Base-by-base conservation (phyloP, 345 rosid species). In the Citrus trifoliata region DNA sequence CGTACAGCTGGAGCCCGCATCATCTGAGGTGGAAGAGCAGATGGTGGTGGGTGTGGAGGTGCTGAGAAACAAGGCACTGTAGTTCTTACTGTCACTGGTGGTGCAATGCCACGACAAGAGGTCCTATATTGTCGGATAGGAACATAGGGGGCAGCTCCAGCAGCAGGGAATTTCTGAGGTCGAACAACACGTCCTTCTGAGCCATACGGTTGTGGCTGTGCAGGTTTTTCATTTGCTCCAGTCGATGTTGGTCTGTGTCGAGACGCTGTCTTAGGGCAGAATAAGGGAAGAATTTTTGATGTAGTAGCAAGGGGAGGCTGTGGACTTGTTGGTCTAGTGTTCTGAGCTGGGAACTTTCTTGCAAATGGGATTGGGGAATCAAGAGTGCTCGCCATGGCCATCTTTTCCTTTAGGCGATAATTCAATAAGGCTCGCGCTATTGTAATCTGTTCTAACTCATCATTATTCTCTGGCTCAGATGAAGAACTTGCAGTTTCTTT, bases 391-490 rank as follows among this genome's bases (percentile, higher is more conserved):
- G 86, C 86, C 70, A 79, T 85, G 60, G 94, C 89, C 58, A 91
- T 87, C 78, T 85, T 95, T 89, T 93, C 98, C 90, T 95, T 93
- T 82, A 84, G 68, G 28, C 92, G 92, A 71, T 91, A 94, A 82
- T 87, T 88, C 80, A 83, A 80, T 77, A 96, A 76, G 25, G 99
- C 97, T 24, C 97, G 88, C 51, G 99, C 95, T 77, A 96, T 90
- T 3, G 93, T 93, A 59, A 91, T 93, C 87, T 96, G 99, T 82
- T 96, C 99, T 79, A 91, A 90, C 82, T 96, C 99, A 58, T 96
- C 99, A 77, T 55, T 91, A 84, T 84, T 87, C 78, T 94, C 98
- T 73, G 92, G 87, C 81, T 91, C 98, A 27, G 92, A 87, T 73
- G 93, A 82, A 60, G 97, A 88, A 74, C 88, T 91, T 56, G 94